Evolutionary conservation across 2,329 filamentous ascomycete genomes (phyloP).

Genomic region (Karstenula rhodostoma): DNA sequence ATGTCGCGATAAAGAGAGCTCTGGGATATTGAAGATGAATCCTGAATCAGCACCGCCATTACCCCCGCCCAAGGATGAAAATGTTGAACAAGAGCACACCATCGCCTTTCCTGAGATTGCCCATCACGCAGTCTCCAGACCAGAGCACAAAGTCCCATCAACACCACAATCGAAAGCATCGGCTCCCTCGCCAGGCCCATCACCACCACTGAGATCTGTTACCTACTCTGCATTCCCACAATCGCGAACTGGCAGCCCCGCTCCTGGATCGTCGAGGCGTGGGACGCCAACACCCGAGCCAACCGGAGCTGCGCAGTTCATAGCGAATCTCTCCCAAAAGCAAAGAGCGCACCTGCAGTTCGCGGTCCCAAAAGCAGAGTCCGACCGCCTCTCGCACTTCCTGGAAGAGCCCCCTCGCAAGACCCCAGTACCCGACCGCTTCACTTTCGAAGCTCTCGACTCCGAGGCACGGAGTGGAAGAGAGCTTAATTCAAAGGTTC

Average conservation of each 20-base stretch:
- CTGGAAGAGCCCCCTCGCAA: constrained; percentile 25
- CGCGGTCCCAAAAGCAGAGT: constrained; percentile 22
- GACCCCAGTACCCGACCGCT: constrained; percentile 30
- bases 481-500: constrained; percentile 16
- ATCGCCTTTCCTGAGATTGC: not conserved
- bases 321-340: constrained; percentile 23
- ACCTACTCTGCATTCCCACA: constrained; percentile 12
- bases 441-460: constrained; percentile 28
- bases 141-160: constrained; percentile 1
- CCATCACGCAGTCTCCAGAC: constrained; percentile 3
- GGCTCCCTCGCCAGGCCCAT: not conserved
- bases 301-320: constrained; percentile 29
- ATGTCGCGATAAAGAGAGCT: constrained; percentile 9
- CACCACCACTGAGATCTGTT: not conserved
- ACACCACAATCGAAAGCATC: not conserved
- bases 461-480: constrained; percentile 12
- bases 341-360: constrained; percentile 30
- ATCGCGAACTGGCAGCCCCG: constrained; percentile 2
- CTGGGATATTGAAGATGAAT: not conserved
- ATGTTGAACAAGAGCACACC: not conserved
- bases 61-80: constrained; percentile 6
- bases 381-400: constrained; percentile 29
- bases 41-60: constrained; percentile 6
- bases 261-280: not conserved
- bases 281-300: constrained; percentile 14